phyloP scores from a whole-genome alignment of 441 rosid species.

The Brassica balearica region DNA sequence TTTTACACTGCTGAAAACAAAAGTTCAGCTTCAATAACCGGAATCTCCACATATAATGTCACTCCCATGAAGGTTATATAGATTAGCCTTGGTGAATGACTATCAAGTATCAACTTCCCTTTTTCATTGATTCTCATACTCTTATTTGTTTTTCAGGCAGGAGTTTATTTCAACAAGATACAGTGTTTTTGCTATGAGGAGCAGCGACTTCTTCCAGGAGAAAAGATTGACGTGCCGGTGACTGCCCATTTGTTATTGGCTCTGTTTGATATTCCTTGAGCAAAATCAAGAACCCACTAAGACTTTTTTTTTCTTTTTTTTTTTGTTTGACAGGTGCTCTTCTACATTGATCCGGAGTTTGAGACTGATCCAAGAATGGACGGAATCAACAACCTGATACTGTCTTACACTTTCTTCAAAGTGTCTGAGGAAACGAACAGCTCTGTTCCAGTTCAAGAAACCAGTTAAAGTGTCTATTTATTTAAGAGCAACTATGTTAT shows the following conservation, averaged over 20 bases:
- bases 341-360: conserved; percentile 93
- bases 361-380: conserved; percentile 80
- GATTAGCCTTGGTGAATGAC: neutral
- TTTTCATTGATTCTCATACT: neutral
- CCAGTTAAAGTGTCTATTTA: conserved; percentile 17
- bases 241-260: neutral
- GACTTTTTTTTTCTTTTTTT: neutral
- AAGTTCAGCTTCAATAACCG: conserved; percentile 78
- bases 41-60: conserved; percentile 91
- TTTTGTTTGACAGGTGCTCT: conserved; percentile 69
- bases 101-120: conserved; percentile 26
- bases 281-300: conserved; percentile 6
- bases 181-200: conserved; percentile 98
- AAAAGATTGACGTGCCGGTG: conserved; percentile 97
- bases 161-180: conserved; percentile 90
- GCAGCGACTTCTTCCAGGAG: conserved; percentile 96
- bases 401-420: neutral
- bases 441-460: conserved; percentile 41
- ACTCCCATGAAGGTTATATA: conserved; percentile 86
- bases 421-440: neutral
- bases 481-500: too few species aligned
- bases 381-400: conserved; percentile 64
- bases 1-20: conserved; percentile 95
- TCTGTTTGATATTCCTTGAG: neutral
- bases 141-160: conserved; percentile 60